Evolutionary conservation across 306 rosid genomes (phyloP).

Genomic region (Cucumis hystrix): DNA sequence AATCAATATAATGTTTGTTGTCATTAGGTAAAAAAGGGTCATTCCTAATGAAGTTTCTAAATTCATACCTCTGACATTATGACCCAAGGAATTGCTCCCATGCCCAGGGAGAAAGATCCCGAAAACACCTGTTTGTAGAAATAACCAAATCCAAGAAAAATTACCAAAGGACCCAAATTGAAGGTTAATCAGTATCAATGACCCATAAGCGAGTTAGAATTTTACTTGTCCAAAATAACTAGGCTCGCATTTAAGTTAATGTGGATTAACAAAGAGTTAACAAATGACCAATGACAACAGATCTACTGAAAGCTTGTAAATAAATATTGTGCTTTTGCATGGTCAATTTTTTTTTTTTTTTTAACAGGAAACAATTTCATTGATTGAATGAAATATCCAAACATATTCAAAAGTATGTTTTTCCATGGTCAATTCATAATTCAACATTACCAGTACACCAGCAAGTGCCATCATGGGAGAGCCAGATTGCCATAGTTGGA

Average conservation of each 20-base stretch:
- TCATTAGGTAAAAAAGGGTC: neutral
- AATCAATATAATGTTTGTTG: neutral
- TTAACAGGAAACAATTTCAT: no score
- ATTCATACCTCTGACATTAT: slow-evolving; percentile 78
- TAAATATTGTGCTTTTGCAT: neutral
- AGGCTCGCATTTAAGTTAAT: neutral
- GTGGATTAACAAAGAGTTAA: neutral
- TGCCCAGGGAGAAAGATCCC: slow-evolving; percentile 76
- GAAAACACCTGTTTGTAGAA: slow-evolving; percentile 8
- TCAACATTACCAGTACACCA: slow-evolving; percentile 61
- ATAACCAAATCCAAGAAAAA: neutral
- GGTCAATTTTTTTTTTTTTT: neutral
- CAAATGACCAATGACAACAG: neutral
- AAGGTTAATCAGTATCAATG: neutral
- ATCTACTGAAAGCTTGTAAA: neutral
- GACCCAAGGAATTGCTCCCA: slow-evolving; percentile 94
- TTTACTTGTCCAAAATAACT: neutral
- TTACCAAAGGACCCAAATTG: neutral
- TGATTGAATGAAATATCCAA: no score
- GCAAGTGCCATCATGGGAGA: slow-evolving; percentile 47
- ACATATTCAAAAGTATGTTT: neutral
- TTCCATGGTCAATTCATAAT: neutral
- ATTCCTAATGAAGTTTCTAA: neutral
- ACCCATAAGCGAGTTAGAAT: neutral
- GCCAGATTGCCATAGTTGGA: slow-evolving; percentile 29